These are phyloP conservation scores for Linanthus parryae DNA, from an alignment of 148 eudicot species.

Conservation along the genomic window DNA sequence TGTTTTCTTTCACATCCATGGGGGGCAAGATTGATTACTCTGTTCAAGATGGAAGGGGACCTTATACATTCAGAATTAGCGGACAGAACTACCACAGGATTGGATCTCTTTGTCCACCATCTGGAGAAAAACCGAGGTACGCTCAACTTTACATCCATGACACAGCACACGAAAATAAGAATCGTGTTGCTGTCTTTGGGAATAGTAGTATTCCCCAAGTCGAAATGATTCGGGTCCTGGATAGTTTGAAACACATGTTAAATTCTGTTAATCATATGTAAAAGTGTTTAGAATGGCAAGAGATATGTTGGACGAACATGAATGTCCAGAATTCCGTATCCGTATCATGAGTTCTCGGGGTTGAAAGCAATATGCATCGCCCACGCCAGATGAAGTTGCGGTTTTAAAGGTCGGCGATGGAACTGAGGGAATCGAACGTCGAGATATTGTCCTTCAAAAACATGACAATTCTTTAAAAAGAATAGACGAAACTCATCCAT, in stretches of 20 bases:
- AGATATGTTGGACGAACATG: neutral
- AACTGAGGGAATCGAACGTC: neutral
- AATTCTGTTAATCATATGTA: neutral
- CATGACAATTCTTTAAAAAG: neutral
- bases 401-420: neutral
- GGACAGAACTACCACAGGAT: constrained; percentile 4
- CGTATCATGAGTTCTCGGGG: neutral
- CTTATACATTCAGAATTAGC: neutral
- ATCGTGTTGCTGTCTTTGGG: neutral
- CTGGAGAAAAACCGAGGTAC: neutral
- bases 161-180: neutral
- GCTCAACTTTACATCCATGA: constrained; percentile 2
- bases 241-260: neutral
- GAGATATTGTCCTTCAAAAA: neutral
- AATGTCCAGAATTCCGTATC: neutral
- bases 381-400: neutral
- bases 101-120: neutral
- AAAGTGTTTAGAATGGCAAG: neutral
- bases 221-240: neutral
- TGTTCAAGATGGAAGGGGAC: neutral
- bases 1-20: constrained; percentile 4
- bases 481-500: neutral
- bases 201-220: too few relatives aligned
- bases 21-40: constrained; percentile 2
- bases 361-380: neutral